Evolutionary conservation across 768 basidiomycete genomes (phyloP).

Genomic region (Kwoniella dendrophila): DNA sequence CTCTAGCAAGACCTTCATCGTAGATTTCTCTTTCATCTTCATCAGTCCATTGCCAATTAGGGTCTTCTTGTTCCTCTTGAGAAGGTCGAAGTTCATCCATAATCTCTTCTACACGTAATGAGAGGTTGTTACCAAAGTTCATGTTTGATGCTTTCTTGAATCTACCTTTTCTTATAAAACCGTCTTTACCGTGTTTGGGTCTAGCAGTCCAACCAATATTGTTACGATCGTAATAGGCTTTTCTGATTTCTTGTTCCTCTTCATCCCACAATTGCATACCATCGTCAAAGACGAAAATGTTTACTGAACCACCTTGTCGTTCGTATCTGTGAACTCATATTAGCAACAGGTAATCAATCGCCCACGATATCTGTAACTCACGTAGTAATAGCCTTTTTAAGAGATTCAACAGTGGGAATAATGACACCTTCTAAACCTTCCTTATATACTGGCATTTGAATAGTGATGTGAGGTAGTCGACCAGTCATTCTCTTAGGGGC

Average conservation of each 20-base stretch:
- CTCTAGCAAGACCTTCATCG: slow-evolving; percentile 70
- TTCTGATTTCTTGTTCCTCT: slow-evolving; percentile 68
- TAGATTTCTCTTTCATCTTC: slow-evolving; percentile 69
- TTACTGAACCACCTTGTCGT: slow-evolving; percentile 77
- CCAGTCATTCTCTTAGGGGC: slow-evolving; percentile 43
- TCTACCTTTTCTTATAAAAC: slow-evolving; percentile 77
- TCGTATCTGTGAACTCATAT: slow-evolving; percentile 59
- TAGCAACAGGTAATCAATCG: not conserved
- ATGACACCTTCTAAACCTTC: slow-evolving; percentile 61
- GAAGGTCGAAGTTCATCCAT: slow-evolving; percentile 61
- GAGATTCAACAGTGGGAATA: slow-evolving; percentile 65
- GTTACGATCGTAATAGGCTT: slow-evolving; percentile 70
- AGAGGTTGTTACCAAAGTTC: slow-evolving; percentile 75
- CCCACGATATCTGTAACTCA: slow-evolving; percentile 43
- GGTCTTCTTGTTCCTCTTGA: slow-evolving; percentile 55
- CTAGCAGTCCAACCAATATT: slow-evolving; percentile 82
- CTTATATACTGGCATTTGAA: slow-evolving; percentile 88
- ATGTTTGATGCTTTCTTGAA: slow-evolving; percentile 87
- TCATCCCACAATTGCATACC: slow-evolving; percentile 71
- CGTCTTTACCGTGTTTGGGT: slow-evolving; percentile 70
- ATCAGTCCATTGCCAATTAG: slow-evolving; percentile 66
- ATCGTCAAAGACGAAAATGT: slow-evolving; percentile 71
- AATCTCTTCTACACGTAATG: slow-evolving; percentile 64
- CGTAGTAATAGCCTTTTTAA: slow-evolving; percentile 84
- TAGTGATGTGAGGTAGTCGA: slow-evolving; percentile 47